phyloP scores from a whole-genome alignment of 2,329 filamentous ascomycete genomes.

The Penicillium italicum region DNA sequence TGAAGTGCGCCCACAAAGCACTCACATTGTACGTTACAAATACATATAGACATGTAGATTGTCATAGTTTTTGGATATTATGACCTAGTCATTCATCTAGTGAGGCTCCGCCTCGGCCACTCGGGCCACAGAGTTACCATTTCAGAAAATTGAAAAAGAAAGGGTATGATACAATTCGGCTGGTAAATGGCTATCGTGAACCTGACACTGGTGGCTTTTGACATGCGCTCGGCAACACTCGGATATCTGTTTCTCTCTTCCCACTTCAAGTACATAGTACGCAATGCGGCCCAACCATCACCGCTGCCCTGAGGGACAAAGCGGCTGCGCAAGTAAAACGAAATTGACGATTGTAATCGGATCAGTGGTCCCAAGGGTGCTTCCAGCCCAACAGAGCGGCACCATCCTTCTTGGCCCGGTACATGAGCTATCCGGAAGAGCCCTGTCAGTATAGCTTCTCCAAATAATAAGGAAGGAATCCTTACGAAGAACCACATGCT shows the following conservation, averaged over 20 bases:
- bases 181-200: constrained; percentile 7
- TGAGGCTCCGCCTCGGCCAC: background rate
- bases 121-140: background rate
- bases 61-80: background rate
- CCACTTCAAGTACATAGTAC: background rate
- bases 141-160: constrained; percentile 11
- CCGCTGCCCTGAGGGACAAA: background rate
- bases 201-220: background rate
- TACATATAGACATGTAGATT: constrained; percentile 12
- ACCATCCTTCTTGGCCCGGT: constrained; percentile 95
- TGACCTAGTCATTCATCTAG: background rate
- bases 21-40: constrained; percentile 10
- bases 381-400: constrained; percentile 85
- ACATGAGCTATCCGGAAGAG: constrained; percentile 67
- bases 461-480: background rate
- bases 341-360: constrained; percentile 3
- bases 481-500: constrained; percentile 99
- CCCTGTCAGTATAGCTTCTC: constrained; percentile 18
- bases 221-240: background rate
- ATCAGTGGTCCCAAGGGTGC: constrained; percentile 93
- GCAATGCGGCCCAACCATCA: background rate
- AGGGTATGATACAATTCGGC: constrained; percentile 26
- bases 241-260: background rate
- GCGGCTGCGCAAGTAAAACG: background rate
- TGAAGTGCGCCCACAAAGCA: constrained; percentile 3